phyloP scores from a whole-genome alignment of 495 filamentous ascomycete species.

The Tuber melanosporum region DNA sequence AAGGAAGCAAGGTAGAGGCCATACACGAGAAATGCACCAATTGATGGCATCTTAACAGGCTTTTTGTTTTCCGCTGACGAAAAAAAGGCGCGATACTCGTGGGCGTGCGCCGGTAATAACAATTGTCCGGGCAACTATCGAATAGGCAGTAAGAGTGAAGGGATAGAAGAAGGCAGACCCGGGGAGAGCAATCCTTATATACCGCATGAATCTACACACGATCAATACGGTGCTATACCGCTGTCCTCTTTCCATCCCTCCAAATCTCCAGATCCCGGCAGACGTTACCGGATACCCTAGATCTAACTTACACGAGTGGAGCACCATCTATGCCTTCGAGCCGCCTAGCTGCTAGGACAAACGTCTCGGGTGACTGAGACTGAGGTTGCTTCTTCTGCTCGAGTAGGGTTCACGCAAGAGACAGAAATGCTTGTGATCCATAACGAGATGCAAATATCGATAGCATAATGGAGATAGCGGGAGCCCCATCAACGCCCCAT shows the following conservation, averaged over 20 bases:
- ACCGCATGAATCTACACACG: neutral
- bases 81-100: neutral
- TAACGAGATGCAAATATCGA: no score
- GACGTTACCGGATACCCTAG: neutral
- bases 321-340: no score
- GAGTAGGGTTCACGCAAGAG: no score
- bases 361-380: no score
- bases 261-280: neutral
- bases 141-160: neutral
- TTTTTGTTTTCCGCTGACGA: neutral
- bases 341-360: no score
- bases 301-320: neutral
- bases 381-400: no score
- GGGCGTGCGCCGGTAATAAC: neutral
- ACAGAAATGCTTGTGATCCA: no score
- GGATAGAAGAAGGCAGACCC: neutral
- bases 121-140: neutral
- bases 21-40: constrained; percentile 14
- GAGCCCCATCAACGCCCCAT: no score
- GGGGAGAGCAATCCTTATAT: neutral
- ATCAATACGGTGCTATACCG: neutral
- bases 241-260: neutral
- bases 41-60: constrained; percentile 13
- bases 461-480: no score
- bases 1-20: constrained; percentile 16